Evolutionary conservation across 1,284 basidiomycete genomes (phyloP), one percentile per base, ranked within the genome.

Genomic region (Cryptococcus jaspeensis): DNA sequence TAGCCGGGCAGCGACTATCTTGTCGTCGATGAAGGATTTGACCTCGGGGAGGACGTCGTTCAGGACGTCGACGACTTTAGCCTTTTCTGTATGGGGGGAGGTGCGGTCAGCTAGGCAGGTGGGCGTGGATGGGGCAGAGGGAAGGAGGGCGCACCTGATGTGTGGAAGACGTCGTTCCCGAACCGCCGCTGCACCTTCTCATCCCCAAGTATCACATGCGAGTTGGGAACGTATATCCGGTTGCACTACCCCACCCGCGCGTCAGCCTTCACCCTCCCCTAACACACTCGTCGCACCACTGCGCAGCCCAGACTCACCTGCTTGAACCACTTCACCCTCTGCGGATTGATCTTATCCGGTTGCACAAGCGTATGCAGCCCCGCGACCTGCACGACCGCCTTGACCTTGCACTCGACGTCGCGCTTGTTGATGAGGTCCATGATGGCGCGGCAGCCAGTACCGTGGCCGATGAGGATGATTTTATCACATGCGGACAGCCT

Each of bases 391-490:
- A 90, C 81, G 2, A 92, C 83, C 2, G 84, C 85, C 60, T 82
- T 83, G 22, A 90, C 87, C 25, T 77, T 80, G 63, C 78, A 80
- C 77, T 85, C 83, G 45, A 89, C 82, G 53, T 81, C 82, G 72
- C 91, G 81, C 25, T 82, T 71, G 41, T 85, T 83, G 36, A 96
- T 79, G 37, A 97, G 80, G 36, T 87, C 82, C 77, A 90, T 85
- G 52, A 96, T 65, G 0, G 86, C 83, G 28, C 84, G 80, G 65
- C 88, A 90, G 0, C 90, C 94, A 0, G 85, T 83, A 3, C 92
- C 92, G 66, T 94, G 90, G 0, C 92, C 92, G 44, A 99, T 84
- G 8, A 99, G 71, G 22, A 97, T 79, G 16, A 98, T 82, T 32
- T 85, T 82, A 45, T 84, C 80, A 4, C 87, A 87, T 40, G 81